Conservation (phyloP, 140 eudicot genomes). For the Stevia rebaudiana region DNA sequence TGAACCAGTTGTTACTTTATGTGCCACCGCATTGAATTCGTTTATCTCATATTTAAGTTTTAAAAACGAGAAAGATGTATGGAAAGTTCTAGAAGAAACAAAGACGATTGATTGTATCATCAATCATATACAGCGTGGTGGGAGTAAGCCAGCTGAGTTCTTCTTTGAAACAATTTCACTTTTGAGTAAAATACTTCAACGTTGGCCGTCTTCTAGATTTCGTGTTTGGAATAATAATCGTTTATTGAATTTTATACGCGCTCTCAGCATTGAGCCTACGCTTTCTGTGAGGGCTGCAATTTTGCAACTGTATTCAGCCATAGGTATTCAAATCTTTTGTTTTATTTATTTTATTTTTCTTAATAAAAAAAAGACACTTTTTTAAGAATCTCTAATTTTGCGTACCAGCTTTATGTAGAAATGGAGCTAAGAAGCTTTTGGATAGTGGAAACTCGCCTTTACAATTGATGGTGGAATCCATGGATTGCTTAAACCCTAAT, state of each 20-base stretch:
- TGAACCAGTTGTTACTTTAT: constrained; percentile 46
- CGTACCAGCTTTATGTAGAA: constrained; percentile 73
- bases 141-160: constrained; percentile 44
- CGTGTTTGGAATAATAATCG: constrained; percentile 56
- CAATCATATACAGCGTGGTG: constrained; percentile 34
- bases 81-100: constrained; percentile 51
- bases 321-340: constrained; percentile 45
- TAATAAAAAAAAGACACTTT: neutral
- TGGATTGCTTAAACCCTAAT: constrained; percentile 38
- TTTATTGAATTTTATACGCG: constrained; percentile 37
- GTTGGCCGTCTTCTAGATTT: constrained; percentile 71
- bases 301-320: constrained; percentile 63
- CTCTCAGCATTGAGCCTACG: constrained; percentile 39
- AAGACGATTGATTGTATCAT: constrained; percentile 40
- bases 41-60: constrained; percentile 41
- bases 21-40: constrained; percentile 53
- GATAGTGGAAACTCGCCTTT: constrained; percentile 39
- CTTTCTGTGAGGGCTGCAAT: constrained; percentile 47
- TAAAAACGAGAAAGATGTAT: constrained; percentile 46
- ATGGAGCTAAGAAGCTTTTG: constrained; percentile 68
- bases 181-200: constrained; percentile 66
- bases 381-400: constrained; percentile 19
- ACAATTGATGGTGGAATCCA: constrained; percentile 49
- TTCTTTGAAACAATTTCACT: constrained; percentile 43
- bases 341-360: neutral